A percentile compares a stretch with the other conserved stretches of the same genome.
Conservation (phyloP, 257 asterid species). For the Solanum peruvianum region DNA sequence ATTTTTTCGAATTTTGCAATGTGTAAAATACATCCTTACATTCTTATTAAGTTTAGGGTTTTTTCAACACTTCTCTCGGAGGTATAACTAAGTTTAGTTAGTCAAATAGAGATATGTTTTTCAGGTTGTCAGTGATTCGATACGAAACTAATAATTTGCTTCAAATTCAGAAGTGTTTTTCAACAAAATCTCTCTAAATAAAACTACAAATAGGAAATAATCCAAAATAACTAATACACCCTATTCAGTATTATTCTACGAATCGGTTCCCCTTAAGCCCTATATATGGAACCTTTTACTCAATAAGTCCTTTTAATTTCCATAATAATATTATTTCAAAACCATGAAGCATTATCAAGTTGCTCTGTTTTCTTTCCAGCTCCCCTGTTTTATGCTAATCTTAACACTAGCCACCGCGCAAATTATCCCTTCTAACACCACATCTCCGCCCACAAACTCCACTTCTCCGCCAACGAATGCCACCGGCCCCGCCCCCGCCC, state of each 20-base stretch:
- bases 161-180: rapidly evolving
- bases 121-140: rapidly evolving
- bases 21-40: not conserved
- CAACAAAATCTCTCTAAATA: not conserved
- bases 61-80: not conserved
- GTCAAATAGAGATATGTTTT: rapidly evolving
- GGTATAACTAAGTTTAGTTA: rapidly evolving
- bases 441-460: not conserved
- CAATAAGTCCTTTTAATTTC: not conserved
- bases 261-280: not conserved
- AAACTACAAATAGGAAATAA: not conserved
- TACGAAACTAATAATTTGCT: not conserved
- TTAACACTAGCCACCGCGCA: slow-evolving; percentile 12
- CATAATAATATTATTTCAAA: not conserved
- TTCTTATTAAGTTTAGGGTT: no score
- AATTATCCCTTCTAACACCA: not conserved
- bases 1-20: rapidly evolving
- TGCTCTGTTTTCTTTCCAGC: not conserved
- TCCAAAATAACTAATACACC: not conserved
- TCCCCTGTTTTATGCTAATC: slow-evolving; percentile 6
- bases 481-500: not conserved
- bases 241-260: not conserved
- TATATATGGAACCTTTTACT: not conserved
- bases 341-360: not conserved
- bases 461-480: slow-evolving; percentile 8